Evolutionary conservation across 345 rosid genomes (phyloP).

Genomic region (Hibiscus mutabilis): DNA sequence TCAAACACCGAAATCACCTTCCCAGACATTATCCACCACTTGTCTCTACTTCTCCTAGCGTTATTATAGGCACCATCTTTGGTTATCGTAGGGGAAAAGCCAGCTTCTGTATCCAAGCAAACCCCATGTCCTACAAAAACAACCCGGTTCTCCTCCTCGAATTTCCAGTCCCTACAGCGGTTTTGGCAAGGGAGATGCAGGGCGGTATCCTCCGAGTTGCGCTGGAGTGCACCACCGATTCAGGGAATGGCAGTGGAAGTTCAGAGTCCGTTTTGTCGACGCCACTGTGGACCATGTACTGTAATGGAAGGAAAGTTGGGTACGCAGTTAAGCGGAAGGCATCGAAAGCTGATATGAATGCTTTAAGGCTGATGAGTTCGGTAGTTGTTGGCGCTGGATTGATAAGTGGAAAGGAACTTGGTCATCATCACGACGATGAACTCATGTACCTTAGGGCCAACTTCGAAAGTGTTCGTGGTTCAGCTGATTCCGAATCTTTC

Average conservation of each 20-base stretch:
- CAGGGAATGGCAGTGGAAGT: neutral
- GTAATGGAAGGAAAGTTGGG: conserved; percentile 66
- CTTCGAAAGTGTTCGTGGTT: conserved; percentile 42
- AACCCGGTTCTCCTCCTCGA: conserved; percentile 46
- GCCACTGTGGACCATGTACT: conserved; percentile 53
- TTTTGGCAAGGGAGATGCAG: conserved; percentile 63
- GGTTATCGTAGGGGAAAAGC: conserved; percentile 56
- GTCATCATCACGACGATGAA: conserved; percentile 28
- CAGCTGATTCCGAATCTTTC: conserved; percentile 52
- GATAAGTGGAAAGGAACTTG: conserved; percentile 39
- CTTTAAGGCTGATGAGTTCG: conserved; percentile 38
- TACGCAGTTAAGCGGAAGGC: conserved; percentile 48
- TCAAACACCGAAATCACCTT: conserved; percentile 22
- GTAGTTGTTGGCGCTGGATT: conserved; percentile 58
- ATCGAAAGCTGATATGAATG: conserved; percentile 37
- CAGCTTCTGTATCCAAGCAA: conserved; percentile 52
- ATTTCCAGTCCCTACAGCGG: conserved; percentile 42
- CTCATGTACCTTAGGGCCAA: conserved; percentile 62
- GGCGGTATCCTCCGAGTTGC: conserved; percentile 56
- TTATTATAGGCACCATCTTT: conserved; percentile 55
- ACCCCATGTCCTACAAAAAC: conserved; percentile 27
- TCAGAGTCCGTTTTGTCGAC: conserved; percentile 27
- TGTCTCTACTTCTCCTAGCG: conserved; percentile 22
- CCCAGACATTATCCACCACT: conserved; percentile 15
- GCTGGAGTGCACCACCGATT: conserved; percentile 26